These are phyloP conservation scores for Leccinum boreale DNA, from an alignment of 768 basidiomycete species.

Conservation along the genomic window DNA sequence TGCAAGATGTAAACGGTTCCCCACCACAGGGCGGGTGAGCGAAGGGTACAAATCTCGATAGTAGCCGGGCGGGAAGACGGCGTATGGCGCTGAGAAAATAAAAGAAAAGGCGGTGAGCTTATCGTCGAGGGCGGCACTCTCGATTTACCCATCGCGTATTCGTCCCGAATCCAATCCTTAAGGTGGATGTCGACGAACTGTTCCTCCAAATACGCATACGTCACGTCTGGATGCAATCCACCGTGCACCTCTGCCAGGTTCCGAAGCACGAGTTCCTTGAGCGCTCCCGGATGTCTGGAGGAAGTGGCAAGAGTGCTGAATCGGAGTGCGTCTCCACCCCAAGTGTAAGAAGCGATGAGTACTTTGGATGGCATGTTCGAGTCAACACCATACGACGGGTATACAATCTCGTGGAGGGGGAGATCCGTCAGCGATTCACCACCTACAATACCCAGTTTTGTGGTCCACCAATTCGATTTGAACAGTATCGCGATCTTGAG, in stretches of 20 bases:
- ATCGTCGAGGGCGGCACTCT: not conserved
- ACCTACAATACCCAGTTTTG: not conserved
- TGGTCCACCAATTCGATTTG: not conserved
- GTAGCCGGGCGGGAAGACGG: not conserved
- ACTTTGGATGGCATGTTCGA: not conserved
- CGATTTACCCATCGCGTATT: not conserved
- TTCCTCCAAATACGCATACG: not conserved
- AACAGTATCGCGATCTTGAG: not conserved
- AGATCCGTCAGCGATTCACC: not conserved
- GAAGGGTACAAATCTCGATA: not conserved
- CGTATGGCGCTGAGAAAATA: not conserved
- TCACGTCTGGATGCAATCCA: not conserved
- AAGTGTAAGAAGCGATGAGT: not conserved
- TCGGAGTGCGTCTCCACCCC: not conserved
- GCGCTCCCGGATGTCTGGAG: not conserved
- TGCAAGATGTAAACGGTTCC: conserved; percentile 2
- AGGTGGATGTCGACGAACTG: not conserved
- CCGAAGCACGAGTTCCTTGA: not conserved
- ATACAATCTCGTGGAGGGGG: not conserved
- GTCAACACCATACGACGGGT: not conserved
- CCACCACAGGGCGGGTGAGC: not conserved
- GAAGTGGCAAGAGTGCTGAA: not conserved
- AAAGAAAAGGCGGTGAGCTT: not conserved
- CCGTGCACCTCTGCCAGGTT: not conserved
- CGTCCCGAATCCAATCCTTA: not conserved